These are phyloP conservation scores for Ceratorhiza oryzae-sativae DNA, from an alignment of 1,284 basidiomycete genomes.

Conservation along the genomic window DNA sequence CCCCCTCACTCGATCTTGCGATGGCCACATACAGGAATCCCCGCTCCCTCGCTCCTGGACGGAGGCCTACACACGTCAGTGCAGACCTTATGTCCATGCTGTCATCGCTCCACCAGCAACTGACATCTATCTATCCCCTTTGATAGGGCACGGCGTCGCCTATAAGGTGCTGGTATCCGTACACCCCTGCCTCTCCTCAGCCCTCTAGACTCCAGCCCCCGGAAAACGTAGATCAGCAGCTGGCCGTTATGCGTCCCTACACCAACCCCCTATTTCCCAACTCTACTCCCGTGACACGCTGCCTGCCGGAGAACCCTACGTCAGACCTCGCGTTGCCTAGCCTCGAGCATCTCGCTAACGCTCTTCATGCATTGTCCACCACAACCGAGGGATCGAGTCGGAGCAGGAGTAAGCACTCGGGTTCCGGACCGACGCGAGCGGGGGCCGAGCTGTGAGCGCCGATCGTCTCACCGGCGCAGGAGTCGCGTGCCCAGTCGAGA, in stretches of 20 bases:
- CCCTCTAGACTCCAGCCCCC: constrained; percentile 3
- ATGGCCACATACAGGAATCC: constrained; percentile 15
- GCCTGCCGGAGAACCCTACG: constrained; percentile 24
- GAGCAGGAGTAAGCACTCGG: neutral
- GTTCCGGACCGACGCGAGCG: neutral
- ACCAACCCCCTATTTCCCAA: constrained; percentile 12
- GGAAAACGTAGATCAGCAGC: neutral
- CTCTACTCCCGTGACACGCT: constrained; percentile 4
- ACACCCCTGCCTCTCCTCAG: constrained; percentile 19
- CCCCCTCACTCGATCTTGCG: neutral
- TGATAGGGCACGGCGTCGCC: constrained; percentile 13
- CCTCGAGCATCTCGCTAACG: constrained; percentile 26
- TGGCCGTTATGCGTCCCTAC: constrained; percentile 6
- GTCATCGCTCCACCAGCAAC: constrained; percentile 5
- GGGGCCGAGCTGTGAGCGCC: constrained; percentile 3
- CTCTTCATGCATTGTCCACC: neutral
- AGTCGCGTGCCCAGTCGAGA: neutral
- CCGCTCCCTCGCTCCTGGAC: constrained; percentile 2
- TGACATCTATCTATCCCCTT: neutral
- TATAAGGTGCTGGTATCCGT: constrained; percentile 22
- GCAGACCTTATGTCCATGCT: neutral
- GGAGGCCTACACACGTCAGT: constrained; percentile 22
- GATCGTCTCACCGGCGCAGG: neutral
- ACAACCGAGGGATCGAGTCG: neutral
- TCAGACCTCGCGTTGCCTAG: constrained; percentile 25